Evolutionary conservation across 2,329 filamentous ascomycete genomes (phyloP).

Genomic region (Cadophora gregata): DNA sequence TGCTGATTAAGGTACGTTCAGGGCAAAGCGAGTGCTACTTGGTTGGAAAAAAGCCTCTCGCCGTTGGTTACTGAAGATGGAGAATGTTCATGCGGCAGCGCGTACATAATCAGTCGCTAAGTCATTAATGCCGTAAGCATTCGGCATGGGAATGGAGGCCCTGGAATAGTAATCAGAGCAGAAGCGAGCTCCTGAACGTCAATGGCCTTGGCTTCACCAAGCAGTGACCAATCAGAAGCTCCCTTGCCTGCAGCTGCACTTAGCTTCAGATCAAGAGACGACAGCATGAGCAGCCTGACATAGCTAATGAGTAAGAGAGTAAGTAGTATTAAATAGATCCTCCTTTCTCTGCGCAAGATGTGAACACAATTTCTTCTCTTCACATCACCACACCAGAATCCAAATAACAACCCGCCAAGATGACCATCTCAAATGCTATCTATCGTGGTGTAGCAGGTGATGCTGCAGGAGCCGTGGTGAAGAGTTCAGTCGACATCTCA

Average conservation of each 20-base stretch:
- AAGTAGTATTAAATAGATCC: neutral
- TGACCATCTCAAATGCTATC: constrained; percentile 12
- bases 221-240: neutral
- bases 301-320: neutral
- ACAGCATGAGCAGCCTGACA: neutral
- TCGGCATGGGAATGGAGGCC: neutral
- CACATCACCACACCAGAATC: neutral
- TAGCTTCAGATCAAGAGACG: neutral
- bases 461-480: constrained; percentile 22
- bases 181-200: neutral
- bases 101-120: constrained; percentile 3
- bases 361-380: neutral
- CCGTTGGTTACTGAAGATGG: neutral
- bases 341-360: neutral
- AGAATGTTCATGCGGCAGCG: constrained; percentile 2
- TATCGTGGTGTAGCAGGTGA: constrained; percentile 20
- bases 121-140: neutral
- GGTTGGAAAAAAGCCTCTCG: neutral
- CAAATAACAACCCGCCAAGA: neutral
- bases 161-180: neutral
- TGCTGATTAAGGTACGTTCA: neutral
- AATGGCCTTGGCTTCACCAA: neutral
- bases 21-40: neutral
- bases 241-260: neutral
- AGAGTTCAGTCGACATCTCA: constrained; percentile 19